Conservation (phyloP, 345 rosid genomes). For the Iberis pinnata region DNA sequence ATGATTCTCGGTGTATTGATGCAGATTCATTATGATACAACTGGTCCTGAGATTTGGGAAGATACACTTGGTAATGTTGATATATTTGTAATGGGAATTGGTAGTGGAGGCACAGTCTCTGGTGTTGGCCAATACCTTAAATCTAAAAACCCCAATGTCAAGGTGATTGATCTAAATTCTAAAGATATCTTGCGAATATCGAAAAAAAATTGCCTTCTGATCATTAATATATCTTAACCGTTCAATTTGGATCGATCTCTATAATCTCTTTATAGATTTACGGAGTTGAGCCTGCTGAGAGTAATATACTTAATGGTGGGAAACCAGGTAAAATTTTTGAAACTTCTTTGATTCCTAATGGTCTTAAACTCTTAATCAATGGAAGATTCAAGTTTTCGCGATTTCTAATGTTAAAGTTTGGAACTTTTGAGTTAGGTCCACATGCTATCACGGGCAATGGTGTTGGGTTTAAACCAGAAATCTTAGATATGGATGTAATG, state of each 20-base stretch:
- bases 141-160: conserved; percentile 82
- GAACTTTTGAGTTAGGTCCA: conserved; percentile 55
- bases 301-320: conserved; percentile 88
- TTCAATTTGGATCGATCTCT: too few species aligned
- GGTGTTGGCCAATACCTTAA: conserved; percentile 94
- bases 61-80: conserved; percentile 85
- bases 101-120: conserved; percentile 94
- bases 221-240: conserved; percentile 8
- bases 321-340: conserved; percentile 57
- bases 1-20: neutral
- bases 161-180: conserved; percentile 40
- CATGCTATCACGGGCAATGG: conserved; percentile 93
- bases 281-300: conserved; percentile 96
- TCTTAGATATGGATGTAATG: conserved; percentile 90
- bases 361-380: too few species aligned
- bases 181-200: neutral
- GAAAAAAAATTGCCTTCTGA: conserved; percentile 4
- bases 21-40: conserved; percentile 86
- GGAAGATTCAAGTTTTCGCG: neutral
- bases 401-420: conserved; percentile 3
- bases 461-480: conserved; percentile 94
- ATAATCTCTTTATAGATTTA: conserved; percentile 54
- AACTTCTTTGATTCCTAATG: neutral
- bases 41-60: conserved; percentile 99
- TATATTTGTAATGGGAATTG: conserved; percentile 94